These are phyloP conservation scores for Fusarium napiforme DNA, from an alignment of 2,329 filamentous ascomycete genomes.

Conservation along the genomic window DNA sequence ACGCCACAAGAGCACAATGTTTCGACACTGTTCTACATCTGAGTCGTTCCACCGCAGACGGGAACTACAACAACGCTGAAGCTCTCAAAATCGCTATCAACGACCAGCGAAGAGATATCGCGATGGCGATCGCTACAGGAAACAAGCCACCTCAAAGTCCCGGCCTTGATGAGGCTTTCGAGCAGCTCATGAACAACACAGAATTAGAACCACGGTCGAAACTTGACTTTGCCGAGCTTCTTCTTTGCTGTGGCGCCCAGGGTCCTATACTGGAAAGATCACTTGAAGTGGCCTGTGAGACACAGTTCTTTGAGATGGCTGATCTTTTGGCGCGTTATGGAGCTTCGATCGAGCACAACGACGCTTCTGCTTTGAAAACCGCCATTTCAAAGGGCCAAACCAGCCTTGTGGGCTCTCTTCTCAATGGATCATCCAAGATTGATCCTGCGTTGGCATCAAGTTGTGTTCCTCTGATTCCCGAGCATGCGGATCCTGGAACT, in stretches of 20 bases:
- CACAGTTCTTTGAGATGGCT: conserved; percentile 65
- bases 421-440: conserved; percentile 57
- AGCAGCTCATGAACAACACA: conserved; percentile 57
- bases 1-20: conserved; percentile 61
- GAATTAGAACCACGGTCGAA: conserved; percentile 61
- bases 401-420: conserved; percentile 59
- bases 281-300: conserved; percentile 60
- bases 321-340: conserved; percentile 63
- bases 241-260: conserved; percentile 68
- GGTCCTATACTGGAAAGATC: conserved; percentile 62
- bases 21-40: conserved; percentile 62
- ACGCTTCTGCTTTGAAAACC: conserved; percentile 60
- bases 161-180: conserved; percentile 63
- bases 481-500: conserved; percentile 57
- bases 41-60: conserved; percentile 64
- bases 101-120: conserved; percentile 63
- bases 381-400: conserved; percentile 59
- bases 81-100: conserved; percentile 63
- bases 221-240: conserved; percentile 62
- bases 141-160: conserved; percentile 61
- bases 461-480: conserved; percentile 61
- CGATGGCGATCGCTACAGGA: conserved; percentile 64
- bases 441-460: conserved; percentile 60
- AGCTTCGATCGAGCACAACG: conserved; percentile 65
- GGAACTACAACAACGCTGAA: conserved; percentile 62